These are phyloP conservation scores for Allantophomopsis cytisporea DNA, from an alignment of 2,329 filamentous ascomycete genomes.

Conservation along the genomic window DNA sequence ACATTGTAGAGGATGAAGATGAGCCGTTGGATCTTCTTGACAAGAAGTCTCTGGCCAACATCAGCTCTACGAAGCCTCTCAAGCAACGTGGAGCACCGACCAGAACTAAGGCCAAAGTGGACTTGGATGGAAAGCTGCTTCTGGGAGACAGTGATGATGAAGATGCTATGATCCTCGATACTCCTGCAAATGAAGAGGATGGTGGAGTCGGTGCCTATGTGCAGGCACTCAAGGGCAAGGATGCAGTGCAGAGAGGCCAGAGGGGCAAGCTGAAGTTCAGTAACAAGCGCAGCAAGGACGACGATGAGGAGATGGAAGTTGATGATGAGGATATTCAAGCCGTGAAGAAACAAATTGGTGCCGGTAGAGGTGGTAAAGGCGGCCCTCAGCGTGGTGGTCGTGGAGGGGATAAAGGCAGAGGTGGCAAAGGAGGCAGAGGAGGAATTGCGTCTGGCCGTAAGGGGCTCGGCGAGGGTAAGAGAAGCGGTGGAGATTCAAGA, in stretches of 20 bases:
- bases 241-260: constrained; percentile 49
- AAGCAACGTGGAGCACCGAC: constrained; percentile 35
- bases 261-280: constrained; percentile 60
- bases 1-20: constrained; percentile 88
- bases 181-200: constrained; percentile 27
- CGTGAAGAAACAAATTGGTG: constrained; percentile 32
- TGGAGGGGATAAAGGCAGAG: constrained; percentile 22
- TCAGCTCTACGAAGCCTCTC: constrained; percentile 77
- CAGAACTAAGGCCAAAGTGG: constrained; percentile 48
- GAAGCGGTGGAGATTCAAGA: constrained; percentile 7
- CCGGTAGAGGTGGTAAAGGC: constrained; percentile 18
- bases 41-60: constrained; percentile 77
- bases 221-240: constrained; percentile 53
- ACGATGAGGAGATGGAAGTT: constrained; percentile 32
- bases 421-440: constrained; percentile 28
- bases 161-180: constrained; percentile 51
- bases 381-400: constrained; percentile 16
- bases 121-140: constrained; percentile 71
- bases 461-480: constrained; percentile 29
- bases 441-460: constrained; percentile 30
- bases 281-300: constrained; percentile 45
- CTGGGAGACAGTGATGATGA: constrained; percentile 41
- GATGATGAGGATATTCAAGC: constrained; percentile 32
- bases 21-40: constrained; percentile 92
- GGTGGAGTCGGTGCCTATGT: constrained; percentile 57